A percentile compares a stretch with the other conserved stretches of the same genome.
Conservation (phyloP, 2,329 filamentous ascomycete genomes). For the Rhynchosporium secalis region DNA sequence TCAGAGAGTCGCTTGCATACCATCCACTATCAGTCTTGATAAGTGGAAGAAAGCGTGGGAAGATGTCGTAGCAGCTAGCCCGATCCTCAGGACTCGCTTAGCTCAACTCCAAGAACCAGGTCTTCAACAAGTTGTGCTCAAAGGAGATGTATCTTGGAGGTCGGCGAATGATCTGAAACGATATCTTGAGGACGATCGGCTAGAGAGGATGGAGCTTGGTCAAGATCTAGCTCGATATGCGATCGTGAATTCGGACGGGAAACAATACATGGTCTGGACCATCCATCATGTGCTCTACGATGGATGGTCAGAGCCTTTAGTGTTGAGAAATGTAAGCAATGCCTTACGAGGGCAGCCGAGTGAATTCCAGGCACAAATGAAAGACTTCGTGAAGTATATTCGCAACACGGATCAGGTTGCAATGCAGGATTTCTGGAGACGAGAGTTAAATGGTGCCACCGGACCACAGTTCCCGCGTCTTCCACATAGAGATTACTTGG, state of each 20-base stretch:
- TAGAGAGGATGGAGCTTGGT: constrained; percentile 35
- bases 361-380: constrained; percentile 42
- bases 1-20: constrained; percentile 34
- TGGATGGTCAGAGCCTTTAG: constrained; percentile 49
- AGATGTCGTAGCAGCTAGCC: constrained; percentile 30
- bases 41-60: constrained; percentile 39
- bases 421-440: constrained; percentile 47
- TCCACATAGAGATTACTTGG: constrained; percentile 47
- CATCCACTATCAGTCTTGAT: constrained; percentile 29
- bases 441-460: constrained; percentile 46
- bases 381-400: constrained; percentile 51
- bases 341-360: constrained; percentile 30
- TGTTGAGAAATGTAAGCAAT: constrained; percentile 36
- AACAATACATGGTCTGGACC: constrained; percentile 50
- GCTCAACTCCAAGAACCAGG: constrained; percentile 37
- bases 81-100: constrained; percentile 42
- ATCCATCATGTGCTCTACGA: constrained; percentile 60
- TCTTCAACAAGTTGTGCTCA: constrained; percentile 32
- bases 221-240: constrained; percentile 30
- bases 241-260: constrained; percentile 27
- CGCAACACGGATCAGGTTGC: constrained; percentile 42
- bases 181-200: constrained; percentile 28
- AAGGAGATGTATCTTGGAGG: constrained; percentile 29
- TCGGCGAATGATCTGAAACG: constrained; percentile 29
- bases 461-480: constrained; percentile 52